Evolutionary conservation across 2,329 filamentous ascomycete genomes (phyloP), one percentile per base, ranked within the genome.

Genomic region (Ceratocystiopsis sp.): DNA sequence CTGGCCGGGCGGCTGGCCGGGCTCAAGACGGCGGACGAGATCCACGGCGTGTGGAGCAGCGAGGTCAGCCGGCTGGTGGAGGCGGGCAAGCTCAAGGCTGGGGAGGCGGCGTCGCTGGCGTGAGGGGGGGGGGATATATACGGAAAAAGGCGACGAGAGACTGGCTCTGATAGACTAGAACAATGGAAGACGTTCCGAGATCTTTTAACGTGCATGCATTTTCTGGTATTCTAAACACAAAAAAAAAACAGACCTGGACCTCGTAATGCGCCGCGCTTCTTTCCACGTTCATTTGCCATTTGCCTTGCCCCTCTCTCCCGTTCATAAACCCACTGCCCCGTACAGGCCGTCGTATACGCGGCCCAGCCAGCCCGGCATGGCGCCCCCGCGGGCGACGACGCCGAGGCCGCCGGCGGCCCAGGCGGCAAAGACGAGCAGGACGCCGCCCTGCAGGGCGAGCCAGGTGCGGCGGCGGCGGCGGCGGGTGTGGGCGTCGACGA

Each of bases 371-470:
- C 85, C 85, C 4, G 71, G 64, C 1, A 75, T 77, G 47, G 66
- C 59, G 0, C 85, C 86, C 2, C 72, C 82, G 48, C 73, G 68
- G 3, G 80, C 85, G 10, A 94, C 75, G 15, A 94, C 67, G 0
- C 82, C 84, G 33, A 95, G 59, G 0, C 83, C 80, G 4, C 87
- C 87, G 0, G 78, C 77, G 42, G 87, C 74, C 87, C 87, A 95
- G n/a, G 86, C 44, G 0, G 63, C 69, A 9, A 76, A 69, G 3
- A 80, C 58, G 0, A 68, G 60, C 0, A 68, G 65, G 1, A 73
- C 71, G 42, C 77, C 58, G 0, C 68, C 78, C 55, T 93, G 85
- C 44, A 94, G 68, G 2, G 66, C 59, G 62, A 83, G 75, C 75
- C 82, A 82, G 52, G 78, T 76, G 55, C 72, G 69, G 46, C 65